Percentiles rank a stretch among this genome's conserved stretches.
phyloP scores from a whole-genome alignment of 225 moss, liverwort and hornwort genomes.

The Pseudoscleropodium purum region DNA sequence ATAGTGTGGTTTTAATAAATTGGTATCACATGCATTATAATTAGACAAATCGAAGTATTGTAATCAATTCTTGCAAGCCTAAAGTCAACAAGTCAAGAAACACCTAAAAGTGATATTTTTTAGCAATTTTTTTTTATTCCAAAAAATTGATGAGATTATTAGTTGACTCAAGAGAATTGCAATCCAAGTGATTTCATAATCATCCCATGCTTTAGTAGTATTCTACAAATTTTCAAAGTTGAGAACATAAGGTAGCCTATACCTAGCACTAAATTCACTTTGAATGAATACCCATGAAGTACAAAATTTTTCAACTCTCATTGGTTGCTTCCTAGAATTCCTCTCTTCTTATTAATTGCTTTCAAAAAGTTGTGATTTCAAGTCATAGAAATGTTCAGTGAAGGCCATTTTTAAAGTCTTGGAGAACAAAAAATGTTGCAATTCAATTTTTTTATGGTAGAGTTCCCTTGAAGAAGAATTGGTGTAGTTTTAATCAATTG shows the following conservation, averaged over 20 bases:
- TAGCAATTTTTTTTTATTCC: neutral
- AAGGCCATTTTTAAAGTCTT: too few relatives aligned
- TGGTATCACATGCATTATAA: neutral
- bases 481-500: too few relatives aligned
- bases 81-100: neutral
- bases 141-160: too few relatives aligned
- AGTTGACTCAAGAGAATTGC: fast-evolving
- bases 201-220: fast-evolving
- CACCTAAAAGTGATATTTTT: neutral
- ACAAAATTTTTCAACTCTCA: neutral
- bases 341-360: neutral
- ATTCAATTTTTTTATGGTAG: too few relatives aligned
- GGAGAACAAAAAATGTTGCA: too few relatives aligned
- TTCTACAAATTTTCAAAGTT: neutral
- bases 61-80: neutral
- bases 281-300: neutral
- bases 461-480: too few relatives aligned
- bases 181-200: neutral
- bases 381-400: too few relatives aligned
- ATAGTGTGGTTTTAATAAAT: neutral
- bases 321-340: neutral
- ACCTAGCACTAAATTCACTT: neutral
- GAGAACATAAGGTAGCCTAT: neutral
- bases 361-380: neutral
- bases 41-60: neutral